Percentiles rank a stretch among this genome's conserved stretches.
Conservation (phyloP, 2,329 filamentous ascomycete genomes). For the Exophiala lecanii-corni region DNA sequence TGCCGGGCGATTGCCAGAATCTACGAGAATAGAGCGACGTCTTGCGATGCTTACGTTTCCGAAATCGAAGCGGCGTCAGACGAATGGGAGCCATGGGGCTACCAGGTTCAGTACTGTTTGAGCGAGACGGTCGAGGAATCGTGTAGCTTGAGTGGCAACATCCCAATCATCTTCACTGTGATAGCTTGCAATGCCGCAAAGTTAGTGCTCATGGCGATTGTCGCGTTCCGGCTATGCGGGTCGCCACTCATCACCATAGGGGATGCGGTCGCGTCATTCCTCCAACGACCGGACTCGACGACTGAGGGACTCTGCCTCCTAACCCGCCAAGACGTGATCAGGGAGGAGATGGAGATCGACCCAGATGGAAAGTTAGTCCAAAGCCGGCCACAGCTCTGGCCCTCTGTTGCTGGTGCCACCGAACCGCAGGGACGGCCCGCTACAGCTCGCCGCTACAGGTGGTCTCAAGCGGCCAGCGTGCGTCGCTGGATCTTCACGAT, state of each 20-base stretch:
- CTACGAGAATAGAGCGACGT: too few relatives aligned
- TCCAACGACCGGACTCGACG: slow-evolving; percentile 28
- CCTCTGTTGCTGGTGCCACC: too few relatives aligned
- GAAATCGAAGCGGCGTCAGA: slow-evolving; percentile 9
- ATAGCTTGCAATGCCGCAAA: slow-evolving; percentile 21
- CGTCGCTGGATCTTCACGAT: slow-evolving; percentile 15
- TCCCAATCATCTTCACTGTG: slow-evolving; percentile 23
- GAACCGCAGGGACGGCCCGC: not conserved
- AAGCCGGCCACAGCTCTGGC: not conserved
- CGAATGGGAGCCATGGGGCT: slow-evolving; percentile 17
- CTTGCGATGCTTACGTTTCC: slow-evolving; percentile 15
- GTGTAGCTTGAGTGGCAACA: slow-evolving; percentile 23
- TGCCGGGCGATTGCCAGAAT: too few relatives aligned
- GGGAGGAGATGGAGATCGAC: slow-evolving; percentile 2
- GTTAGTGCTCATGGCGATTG: slow-evolving; percentile 18
- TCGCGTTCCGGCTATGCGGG: slow-evolving; percentile 16
- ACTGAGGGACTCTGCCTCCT: slow-evolving; percentile 28
- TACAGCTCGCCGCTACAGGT: slow-evolving; percentile 7
- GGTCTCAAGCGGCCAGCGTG: slow-evolving; percentile 17
- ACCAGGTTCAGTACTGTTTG: slow-evolving; percentile 22
- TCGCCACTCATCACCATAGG: slow-evolving; percentile 29
- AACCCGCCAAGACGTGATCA: slow-evolving; percentile 14
- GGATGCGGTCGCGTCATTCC: slow-evolving; percentile 30
- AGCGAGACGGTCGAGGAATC: slow-evolving; percentile 15
- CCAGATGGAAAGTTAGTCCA: too few relatives aligned